These are phyloP conservation scores for Gigaspora rosea DNA, from an alignment of 192 early-diverging fungal genomes.

Conservation along the genomic window DNA sequence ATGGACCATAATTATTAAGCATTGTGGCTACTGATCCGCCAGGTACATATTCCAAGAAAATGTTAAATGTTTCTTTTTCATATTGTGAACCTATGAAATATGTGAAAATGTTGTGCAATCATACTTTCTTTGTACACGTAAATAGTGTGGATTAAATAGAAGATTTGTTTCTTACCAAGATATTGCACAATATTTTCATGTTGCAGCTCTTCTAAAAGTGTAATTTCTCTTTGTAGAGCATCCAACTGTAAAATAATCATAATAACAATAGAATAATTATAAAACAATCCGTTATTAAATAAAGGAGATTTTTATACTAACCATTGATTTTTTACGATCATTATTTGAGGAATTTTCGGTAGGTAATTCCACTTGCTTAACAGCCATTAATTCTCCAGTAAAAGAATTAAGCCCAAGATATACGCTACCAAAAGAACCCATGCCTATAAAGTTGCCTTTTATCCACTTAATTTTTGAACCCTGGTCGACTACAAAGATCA, in stretches of 20 bases:
- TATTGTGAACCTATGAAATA: constrained; percentile 69
- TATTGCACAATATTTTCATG: constrained; percentile 98
- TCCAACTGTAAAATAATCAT: constrained; percentile 53
- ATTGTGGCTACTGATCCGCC: constrained; percentile 92
- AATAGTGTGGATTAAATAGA: neutral
- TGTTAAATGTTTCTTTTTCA: constrained; percentile 75
- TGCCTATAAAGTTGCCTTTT: constrained; percentile 87
- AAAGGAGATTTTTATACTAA: constrained; percentile 10
- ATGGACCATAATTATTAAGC: constrained; percentile 84
- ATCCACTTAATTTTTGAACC: constrained; percentile 67
- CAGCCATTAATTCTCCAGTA: constrained; percentile 92
- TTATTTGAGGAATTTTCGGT: constrained; percentile 68
- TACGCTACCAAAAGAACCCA: constrained; percentile 96
- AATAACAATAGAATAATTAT: neutral
- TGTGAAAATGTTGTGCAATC: constrained; percentile 1
- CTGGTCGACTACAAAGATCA: constrained; percentile 32
- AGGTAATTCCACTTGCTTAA: constrained; percentile 92
- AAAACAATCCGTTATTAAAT: neutral
- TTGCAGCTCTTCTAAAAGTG: constrained; percentile 84
- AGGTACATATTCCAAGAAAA: constrained; percentile 97
- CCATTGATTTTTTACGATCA: constrained; percentile 75
- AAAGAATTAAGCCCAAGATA: constrained; percentile 88
- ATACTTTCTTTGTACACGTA: constrained; percentile 5
- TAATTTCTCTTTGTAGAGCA: constrained; percentile 87
- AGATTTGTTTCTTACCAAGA: constrained; percentile 57